phyloP scores from a whole-genome alignment of 2,329 filamentous ascomycete genomes.

The Penicillium rolfsii region DNA sequence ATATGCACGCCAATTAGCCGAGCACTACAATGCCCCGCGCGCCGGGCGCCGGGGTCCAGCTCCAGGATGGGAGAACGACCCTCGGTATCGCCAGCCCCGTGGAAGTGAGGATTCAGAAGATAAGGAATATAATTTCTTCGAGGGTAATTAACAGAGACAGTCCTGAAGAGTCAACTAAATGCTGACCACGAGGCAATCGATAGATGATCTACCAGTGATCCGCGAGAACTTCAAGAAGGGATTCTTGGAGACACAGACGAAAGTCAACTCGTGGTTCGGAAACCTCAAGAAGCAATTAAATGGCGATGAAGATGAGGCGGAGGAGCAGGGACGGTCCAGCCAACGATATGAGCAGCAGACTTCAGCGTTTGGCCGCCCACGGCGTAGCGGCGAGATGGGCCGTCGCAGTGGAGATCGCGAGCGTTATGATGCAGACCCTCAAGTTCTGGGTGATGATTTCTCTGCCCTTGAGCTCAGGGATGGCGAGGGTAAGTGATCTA shows the following conservation, averaged over 20 bases:
- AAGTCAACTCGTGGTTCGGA: slow-evolving; percentile 90
- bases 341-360: slow-evolving; percentile 37
- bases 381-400: slow-evolving; percentile 63
- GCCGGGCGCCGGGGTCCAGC: slow-evolving; percentile 39
- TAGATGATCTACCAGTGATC: slow-evolving; percentile 90
- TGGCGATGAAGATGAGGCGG: slow-evolving; percentile 75
- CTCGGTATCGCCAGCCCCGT: slow-evolving; percentile 50
- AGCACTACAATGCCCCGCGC: slow-evolving; percentile 70
- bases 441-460: slow-evolving; percentile 89
- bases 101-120: slow-evolving; percentile 65
- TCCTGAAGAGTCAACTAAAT: neutral
- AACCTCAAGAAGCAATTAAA: slow-evolving; percentile 92
- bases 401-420: slow-evolving; percentile 84
- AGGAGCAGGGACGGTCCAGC: slow-evolving; percentile 32
- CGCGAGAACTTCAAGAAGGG: slow-evolving; percentile 91
- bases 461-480: slow-evolving; percentile 65
- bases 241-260: slow-evolving; percentile 89
- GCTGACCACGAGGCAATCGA: slow-evolving; percentile 4
- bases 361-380: slow-evolving; percentile 53
- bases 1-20: slow-evolving; percentile 88
- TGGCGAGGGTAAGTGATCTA: slow-evolving; percentile 55
- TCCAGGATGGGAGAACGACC: slow-evolving; percentile 37
- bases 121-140: slow-evolving; percentile 85
- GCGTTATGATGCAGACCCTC: slow-evolving; percentile 91
- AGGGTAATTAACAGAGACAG: slow-evolving; percentile 54